Evolutionary conservation across 495 filamentous ascomycete genomes (phyloP).

Genomic region (Penicillium paradoxum): DNA sequence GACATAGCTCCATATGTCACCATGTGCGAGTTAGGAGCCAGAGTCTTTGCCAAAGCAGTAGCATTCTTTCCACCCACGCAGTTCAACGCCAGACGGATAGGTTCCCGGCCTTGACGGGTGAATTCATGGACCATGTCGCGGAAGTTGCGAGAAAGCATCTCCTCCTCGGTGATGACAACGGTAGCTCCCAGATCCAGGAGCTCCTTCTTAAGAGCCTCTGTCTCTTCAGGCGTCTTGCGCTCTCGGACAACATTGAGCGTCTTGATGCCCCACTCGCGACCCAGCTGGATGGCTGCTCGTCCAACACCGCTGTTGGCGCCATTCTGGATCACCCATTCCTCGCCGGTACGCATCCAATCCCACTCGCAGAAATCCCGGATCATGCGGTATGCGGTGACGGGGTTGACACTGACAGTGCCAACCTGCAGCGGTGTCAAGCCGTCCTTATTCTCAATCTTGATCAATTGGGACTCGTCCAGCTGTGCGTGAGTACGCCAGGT

Average conservation of each 20-base stretch:
- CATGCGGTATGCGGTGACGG: slow-evolving; percentile 90
- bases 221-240: slow-evolving; percentile 55
- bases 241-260: slow-evolving; percentile 81
- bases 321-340: slow-evolving; percentile 92
- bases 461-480: slow-evolving; percentile 55
- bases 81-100: slow-evolving; percentile 74
- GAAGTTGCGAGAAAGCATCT: slow-evolving; percentile 63
- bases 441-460: slow-evolving; percentile 60
- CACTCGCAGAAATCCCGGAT: slow-evolving; percentile 72
- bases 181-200: slow-evolving; percentile 68
- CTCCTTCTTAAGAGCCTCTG: slow-evolving; percentile 64
- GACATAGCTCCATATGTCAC: slow-evolving; percentile 97
- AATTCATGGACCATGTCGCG: slow-evolving; percentile 57
- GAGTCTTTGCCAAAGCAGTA: slow-evolving; percentile 61
- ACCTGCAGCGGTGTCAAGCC: slow-evolving; percentile 70
- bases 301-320: slow-evolving; percentile 93
- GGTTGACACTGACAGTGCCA: slow-evolving; percentile 85
- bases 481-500: slow-evolving; percentile 92
- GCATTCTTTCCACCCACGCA: slow-evolving; percentile 91
- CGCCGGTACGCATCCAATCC: slow-evolving; percentile 44
- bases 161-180: slow-evolving; percentile 75
- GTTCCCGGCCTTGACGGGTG: slow-evolving; percentile 63
- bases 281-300: slow-evolving; percentile 81
- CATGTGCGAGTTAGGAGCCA: slow-evolving; percentile 63
- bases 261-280: slow-evolving; percentile 73